These are phyloP conservation scores for Fraxinus americana DNA, from an alignment of 257 asterid genomes.

Conservation along the genomic window DNA sequence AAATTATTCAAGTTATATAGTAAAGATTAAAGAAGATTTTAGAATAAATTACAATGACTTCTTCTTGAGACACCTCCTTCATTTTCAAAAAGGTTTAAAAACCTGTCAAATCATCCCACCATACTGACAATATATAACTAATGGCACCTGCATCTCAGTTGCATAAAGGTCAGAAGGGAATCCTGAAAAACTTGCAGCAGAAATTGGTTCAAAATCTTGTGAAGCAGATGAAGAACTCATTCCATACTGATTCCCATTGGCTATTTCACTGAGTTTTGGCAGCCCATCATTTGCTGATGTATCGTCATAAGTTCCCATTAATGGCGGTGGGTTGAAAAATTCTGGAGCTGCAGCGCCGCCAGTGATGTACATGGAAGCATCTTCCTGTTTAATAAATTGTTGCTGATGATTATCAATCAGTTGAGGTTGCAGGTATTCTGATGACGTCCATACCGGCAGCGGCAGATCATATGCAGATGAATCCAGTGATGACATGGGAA, in stretches of 20 bases:
- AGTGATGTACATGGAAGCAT: neutral
- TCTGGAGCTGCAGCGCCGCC: neutral
- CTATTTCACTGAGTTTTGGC: constrained; percentile 16
- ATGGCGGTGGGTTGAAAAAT: neutral
- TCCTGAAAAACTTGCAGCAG: neutral
- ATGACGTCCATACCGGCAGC: constrained; percentile 1
- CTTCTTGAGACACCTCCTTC: too few relatives aligned
- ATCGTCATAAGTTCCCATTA: constrained; percentile 19
- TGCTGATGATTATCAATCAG: constrained; percentile 3
- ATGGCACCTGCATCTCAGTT: constrained; percentile 1
- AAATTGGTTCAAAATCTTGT: neutral
- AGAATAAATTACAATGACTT: too few relatives aligned
- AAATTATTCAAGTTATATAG: too few relatives aligned
- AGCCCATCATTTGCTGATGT: neutral
- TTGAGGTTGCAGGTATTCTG: constrained; percentile 14
- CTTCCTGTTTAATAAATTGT: constrained; percentile 6
- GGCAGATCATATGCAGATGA: constrained; percentile 24
- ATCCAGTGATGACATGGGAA: constrained; percentile 2
- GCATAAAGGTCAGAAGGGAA: constrained; percentile 14
- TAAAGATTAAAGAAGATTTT: too few relatives aligned
- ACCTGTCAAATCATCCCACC: too few relatives aligned
- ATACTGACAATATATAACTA: too few relatives aligned
- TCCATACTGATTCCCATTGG: neutral
- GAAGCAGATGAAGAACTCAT: constrained; percentile 10
- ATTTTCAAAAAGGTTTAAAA: too few relatives aligned